Base-by-base conservation (phyloP, 2,329 filamentous ascomycete genomes). In the Pyricularia sp. region DNA sequence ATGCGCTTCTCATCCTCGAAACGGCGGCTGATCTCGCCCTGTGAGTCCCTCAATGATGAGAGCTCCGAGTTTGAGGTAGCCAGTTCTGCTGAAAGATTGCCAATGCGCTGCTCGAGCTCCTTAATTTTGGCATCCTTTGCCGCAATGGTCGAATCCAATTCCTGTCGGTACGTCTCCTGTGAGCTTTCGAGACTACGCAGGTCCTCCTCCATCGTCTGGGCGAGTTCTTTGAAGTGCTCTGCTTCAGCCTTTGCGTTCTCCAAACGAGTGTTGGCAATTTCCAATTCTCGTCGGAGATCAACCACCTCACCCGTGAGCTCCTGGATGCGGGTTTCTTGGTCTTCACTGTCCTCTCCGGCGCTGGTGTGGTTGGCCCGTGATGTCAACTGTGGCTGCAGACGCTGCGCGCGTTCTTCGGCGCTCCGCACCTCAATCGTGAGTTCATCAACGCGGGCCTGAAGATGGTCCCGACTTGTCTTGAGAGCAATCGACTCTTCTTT, bases 371-470 rank as follows among this genome's bases (percentile, higher is more conserved):
- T 81, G 4, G 83, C 78, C 67, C 87, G 80, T 1, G 87, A 82
- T 0, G 87, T 90, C 4, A 89, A 88, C 65, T 88, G 85, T n/a
- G 91, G 88, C 69, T 94, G 91, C 65, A 97, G 80, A 33, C 92
- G 84, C 69, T 90, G 87, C 6, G 90, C 83, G 63, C 92, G 89
- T 75, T 97, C 94, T 74, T 97, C 92, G 0, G 93, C 91, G 71
- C 89, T 92, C 70, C 89, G 89, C 30, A 97, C 80, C 73, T 97
- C 91, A 65, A 96, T 89, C 30, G 88, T 89, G 65, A 99, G 78
- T 76, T 97, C 93, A 69, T 96, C 90, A 3, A 96, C 91, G 65
- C 93, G 85, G 40, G 88, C 85, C 74, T 97, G 93, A 1, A 99
- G 81, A 73, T 97, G 90, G 73, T 97, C 93, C 62, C 89, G 87